Evolutionary conservation across 2,329 filamentous ascomycete species (phyloP).

Genomic region (Fusarium lateritium): DNA sequence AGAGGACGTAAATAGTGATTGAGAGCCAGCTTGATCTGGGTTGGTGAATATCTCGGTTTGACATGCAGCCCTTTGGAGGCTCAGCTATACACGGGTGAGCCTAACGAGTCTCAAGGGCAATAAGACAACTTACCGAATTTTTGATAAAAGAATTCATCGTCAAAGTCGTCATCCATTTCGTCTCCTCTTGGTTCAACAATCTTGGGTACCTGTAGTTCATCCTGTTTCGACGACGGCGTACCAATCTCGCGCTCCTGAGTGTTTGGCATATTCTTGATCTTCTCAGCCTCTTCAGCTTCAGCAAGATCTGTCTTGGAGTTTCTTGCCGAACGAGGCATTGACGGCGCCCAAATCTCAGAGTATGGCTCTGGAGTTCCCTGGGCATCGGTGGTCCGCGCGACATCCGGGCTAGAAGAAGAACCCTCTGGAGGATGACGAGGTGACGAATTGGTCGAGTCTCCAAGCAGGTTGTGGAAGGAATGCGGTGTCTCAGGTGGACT

Average conservation of each 20-base stretch:
- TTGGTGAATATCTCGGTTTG: slow-evolving; percentile 51
- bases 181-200: slow-evolving; percentile 36
- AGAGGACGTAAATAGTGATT: slow-evolving; percentile 62
- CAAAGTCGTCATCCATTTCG: slow-evolving; percentile 43
- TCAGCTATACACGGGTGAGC: slow-evolving; percentile 37
- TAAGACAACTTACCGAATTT: slow-evolving; percentile 49
- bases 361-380: slow-evolving; percentile 35
- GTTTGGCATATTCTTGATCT: slow-evolving; percentile 21
- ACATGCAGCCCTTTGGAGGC: slow-evolving; percentile 54
- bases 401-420: slow-evolving; percentile 26
- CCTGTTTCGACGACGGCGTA: slow-evolving; percentile 12
- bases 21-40: slow-evolving; percentile 64
- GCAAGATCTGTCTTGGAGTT: background rate
- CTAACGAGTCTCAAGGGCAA: background rate
- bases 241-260: slow-evolving; percentile 4
- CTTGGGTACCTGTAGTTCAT: slow-evolving; percentile 12
- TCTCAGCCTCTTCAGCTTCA: slow-evolving; percentile 1
- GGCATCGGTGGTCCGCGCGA: slow-evolving; percentile 3
- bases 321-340: slow-evolving; percentile 36
- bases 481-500: slow-evolving; percentile 44
- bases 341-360: slow-evolving; percentile 43
- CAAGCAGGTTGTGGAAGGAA: slow-evolving; percentile 40
- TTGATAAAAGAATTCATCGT: slow-evolving; percentile 52
- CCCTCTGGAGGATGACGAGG: slow-evolving; percentile 11
- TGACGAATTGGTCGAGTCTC: slow-evolving; percentile 18